Conservation (phyloP, 2,329 filamentous ascomycete genomes). For the Fusarium aywerte region DNA sequence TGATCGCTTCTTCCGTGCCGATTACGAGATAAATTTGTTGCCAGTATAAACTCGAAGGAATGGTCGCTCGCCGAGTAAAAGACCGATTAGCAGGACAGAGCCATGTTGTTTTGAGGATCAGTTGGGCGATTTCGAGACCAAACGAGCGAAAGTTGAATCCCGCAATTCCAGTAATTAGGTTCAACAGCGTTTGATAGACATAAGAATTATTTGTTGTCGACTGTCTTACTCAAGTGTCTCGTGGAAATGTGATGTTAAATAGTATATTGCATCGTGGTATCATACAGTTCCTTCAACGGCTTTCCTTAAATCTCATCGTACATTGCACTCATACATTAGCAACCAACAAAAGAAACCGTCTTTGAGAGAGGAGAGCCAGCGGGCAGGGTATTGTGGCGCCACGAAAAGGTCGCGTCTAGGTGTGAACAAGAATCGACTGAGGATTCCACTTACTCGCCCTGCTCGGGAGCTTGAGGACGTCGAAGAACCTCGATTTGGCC, state of each 20-base stretch:
- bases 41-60: background rate
- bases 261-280: constrained; percentile 44
- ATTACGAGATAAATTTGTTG: background rate
- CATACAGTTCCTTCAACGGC: constrained; percentile 37
- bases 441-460: constrained; percentile 35
- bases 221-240: background rate
- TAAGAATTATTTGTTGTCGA: background rate
- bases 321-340: constrained; percentile 36
- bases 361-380: constrained; percentile 36
- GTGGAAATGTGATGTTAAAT: constrained; percentile 10
- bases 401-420: background rate
- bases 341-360: constrained; percentile 37
- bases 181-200: background rate
- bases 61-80: background rate
- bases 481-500: constrained; percentile 60
- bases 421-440: background rate
- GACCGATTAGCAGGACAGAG: background rate
- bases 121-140: background rate
- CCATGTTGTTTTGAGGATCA: background rate
- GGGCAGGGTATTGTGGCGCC: constrained; percentile 6
- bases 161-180: background rate
- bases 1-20: background rate
- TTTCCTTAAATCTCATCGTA: constrained; percentile 38
- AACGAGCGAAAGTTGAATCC: background rate
- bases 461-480: constrained; percentile 51